These are phyloP conservation scores for Omphalotus olearius DNA, from an alignment of 1,284 basidiomycete genomes.

Conservation along the genomic window DNA sequence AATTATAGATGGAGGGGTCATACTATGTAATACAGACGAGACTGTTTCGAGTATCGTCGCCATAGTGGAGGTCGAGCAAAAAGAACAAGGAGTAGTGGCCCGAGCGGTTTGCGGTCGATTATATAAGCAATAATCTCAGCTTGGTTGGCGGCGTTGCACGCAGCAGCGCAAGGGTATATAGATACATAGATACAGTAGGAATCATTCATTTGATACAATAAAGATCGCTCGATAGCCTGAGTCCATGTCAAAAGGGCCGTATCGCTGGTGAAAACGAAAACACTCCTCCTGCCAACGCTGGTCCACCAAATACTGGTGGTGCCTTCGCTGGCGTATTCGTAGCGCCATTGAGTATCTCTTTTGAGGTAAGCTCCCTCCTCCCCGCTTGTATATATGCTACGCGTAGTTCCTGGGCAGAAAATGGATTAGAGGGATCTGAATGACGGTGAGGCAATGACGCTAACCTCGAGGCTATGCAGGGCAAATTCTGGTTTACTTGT, in stretches of 20 bases:
- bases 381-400: conserved; percentile 1
- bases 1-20: conserved; percentile 7
- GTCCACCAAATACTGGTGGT: background rate
- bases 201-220: too few relatives aligned
- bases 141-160: too few relatives aligned
- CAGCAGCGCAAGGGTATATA: too few relatives aligned
- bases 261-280: too few relatives aligned
- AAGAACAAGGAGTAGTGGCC: background rate
- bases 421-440: background rate
- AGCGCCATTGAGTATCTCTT: conserved; percentile 5
- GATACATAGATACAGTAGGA: too few relatives aligned
- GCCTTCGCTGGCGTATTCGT: background rate
- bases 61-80: conserved; percentile 7
- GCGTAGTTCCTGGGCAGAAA: conserved; percentile 5
- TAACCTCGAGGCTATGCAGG: conserved; percentile 14
- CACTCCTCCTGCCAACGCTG: background rate
- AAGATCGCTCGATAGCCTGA: too few relatives aligned
- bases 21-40: conserved; percentile 13
- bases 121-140: too few relatives aligned
- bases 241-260: too few relatives aligned
- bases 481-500: conserved; percentile 12
- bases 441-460: background rate
- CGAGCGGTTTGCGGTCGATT: too few relatives aligned
- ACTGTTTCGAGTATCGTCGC: conserved; percentile 16
- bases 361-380: conserved; percentile 3